Conservation (phyloP, 352 stramenopile genomes). For the Pythium graminicola region DNA sequence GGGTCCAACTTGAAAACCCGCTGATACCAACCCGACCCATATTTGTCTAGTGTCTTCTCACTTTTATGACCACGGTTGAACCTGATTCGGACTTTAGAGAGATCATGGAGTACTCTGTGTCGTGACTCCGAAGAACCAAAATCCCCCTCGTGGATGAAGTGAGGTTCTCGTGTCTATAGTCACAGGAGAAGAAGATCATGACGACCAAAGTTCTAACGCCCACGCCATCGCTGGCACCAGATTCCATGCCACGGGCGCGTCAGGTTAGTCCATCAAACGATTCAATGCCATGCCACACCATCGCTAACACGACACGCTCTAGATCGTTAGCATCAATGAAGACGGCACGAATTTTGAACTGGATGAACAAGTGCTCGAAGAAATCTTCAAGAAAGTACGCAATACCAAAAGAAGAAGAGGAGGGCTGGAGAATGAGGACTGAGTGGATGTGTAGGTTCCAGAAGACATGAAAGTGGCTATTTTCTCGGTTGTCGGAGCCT, state of each 20-base stretch:
- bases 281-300: too few species aligned
- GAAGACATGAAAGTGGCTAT: slow-evolving; percentile 96
- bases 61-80: too few species aligned
- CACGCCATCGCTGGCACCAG: slow-evolving; percentile 21
- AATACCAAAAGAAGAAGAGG: too few species aligned
- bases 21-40: background rate
- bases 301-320: too few species aligned
- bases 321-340: slow-evolving; percentile 86
- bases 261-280: slow-evolving; percentile 25
- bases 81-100: too few species aligned
- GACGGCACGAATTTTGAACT: slow-evolving; percentile 84
- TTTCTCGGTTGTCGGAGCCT: slow-evolving; percentile 97
- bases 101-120: too few species aligned
- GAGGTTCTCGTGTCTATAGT: too few species aligned
- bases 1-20: too few species aligned
- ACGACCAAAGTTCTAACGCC: slow-evolving; percentile 14
- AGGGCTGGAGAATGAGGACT: background rate
- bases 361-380: slow-evolving; percentile 56
- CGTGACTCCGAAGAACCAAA: too few species aligned
- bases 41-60: background rate
- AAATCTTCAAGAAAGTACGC: slow-evolving; percentile 45
- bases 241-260: slow-evolving; percentile 36
- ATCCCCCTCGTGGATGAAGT: background rate
- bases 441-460: slow-evolving; percentile 35
- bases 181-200: slow-evolving; percentile 2